phyloP scores from a whole-genome alignment of 169 alveolate species.

The Haemoproteus tartakovskyi region DNA sequence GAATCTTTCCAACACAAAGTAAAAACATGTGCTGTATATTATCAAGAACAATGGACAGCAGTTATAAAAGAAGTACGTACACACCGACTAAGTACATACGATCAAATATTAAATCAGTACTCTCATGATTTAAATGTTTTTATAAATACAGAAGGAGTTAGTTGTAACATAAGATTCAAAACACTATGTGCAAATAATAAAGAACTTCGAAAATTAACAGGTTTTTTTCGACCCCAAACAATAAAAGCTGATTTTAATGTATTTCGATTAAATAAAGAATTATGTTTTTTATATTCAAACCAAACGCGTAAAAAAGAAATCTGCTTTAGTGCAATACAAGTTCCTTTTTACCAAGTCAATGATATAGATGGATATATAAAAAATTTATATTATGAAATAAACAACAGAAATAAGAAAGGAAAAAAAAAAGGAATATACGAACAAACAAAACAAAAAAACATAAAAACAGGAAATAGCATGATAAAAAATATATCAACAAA shows the following conservation, averaged over 20 bases:
- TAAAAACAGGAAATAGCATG: conserved; percentile 15
- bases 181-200: too few relatives aligned
- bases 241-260: conserved; percentile 34
- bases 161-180: too few relatives aligned
- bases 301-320: neutral
- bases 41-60: conserved; percentile 31
- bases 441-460: neutral
- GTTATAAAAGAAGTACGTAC: neutral
- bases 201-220: too few relatives aligned
- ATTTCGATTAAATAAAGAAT: conserved; percentile 45
- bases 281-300: conserved; percentile 22
- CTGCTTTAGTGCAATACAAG: conserved; percentile 30
- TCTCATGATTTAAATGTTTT: conserved; percentile 16
- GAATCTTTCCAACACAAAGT: conserved; percentile 2
- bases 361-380: conserved; percentile 25
- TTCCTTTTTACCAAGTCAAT: conserved; percentile 37
- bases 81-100: too few relatives aligned
- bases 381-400: neutral
- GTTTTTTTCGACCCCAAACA: too few relatives aligned
- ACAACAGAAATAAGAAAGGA: neutral
- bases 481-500: too few relatives aligned
- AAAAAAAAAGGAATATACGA: too few relatives aligned
- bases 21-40: conserved; percentile 25
- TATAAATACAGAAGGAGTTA: neutral
- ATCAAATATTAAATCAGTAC: too few relatives aligned